Evolutionary conservation across 176 grass and related monocot species (phyloP).

Genomic region (Carex pumila): DNA sequence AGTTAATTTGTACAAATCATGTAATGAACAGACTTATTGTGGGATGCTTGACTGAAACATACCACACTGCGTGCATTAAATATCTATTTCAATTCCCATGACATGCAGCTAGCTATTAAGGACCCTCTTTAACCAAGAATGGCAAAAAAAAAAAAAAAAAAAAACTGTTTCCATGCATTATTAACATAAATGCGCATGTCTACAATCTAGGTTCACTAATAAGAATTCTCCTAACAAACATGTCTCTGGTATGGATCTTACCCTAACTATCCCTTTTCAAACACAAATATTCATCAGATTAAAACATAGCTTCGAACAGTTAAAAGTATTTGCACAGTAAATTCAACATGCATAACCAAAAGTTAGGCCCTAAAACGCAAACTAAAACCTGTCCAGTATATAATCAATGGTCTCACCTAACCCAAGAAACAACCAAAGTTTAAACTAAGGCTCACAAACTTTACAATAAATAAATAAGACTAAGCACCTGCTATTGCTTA

Average conservation of each 20-base stretch:
- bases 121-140: not conserved
- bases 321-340: not conserved
- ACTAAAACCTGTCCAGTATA: not conserved
- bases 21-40: not conserved
- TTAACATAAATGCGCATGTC: not conserved
- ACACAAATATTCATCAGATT: not conserved
- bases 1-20: not conserved
- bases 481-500: not conserved
- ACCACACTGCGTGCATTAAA: not conserved
- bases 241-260: not conserved
- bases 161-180: not conserved
- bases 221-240: not conserved
- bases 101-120: not conserved
- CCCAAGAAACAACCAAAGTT: not conserved
- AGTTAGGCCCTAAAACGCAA: not conserved
- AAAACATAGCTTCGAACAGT: not conserved
- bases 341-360: not conserved
- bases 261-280: not conserved
- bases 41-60: not conserved
- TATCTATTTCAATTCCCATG: not conserved
- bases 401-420: not conserved
- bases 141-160: not conserved
- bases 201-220: not conserved
- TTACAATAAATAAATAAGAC: not conserved
- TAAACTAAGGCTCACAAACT: not conserved